A percentile compares a stretch with the other conserved stretches of the same genome.
These are phyloP conservation scores for Tuctoria greenei DNA, from an alignment of 176 grass and related monocot species.

Conservation along the genomic window DNA sequence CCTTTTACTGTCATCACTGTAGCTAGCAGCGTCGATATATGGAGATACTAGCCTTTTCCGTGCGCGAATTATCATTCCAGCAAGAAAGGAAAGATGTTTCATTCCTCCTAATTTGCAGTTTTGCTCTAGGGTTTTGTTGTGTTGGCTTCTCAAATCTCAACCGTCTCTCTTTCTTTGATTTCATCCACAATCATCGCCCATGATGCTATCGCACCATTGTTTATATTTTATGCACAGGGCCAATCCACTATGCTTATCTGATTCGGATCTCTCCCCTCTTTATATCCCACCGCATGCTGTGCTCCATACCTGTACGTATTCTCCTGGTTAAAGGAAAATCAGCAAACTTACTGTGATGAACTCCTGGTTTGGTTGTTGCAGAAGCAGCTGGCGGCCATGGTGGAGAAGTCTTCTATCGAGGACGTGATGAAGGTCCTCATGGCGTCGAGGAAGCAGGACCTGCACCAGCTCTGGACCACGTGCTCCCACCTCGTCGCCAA, in stretches of 20 bases:
- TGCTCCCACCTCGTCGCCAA: constrained; percentile 97
- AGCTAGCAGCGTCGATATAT: too few relatives aligned
- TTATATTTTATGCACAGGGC: constrained; percentile 74
- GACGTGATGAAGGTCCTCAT: constrained; percentile 98
- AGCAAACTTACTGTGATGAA: too few relatives aligned
- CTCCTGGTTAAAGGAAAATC: not conserved
- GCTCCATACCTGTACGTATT: constrained; percentile 34
- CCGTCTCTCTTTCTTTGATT: not conserved
- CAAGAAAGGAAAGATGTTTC: not conserved
- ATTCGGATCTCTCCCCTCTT: constrained; percentile 16
- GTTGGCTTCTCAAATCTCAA: not conserved
- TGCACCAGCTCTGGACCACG: constrained; percentile 89
- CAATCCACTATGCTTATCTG: constrained; percentile 42
- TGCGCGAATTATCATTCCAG: not conserved
- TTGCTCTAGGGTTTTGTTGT: constrained; percentile 45
- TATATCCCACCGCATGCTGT: constrained; percentile 25
- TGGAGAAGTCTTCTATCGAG: constrained; percentile 98
- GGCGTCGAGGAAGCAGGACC: constrained; percentile 92
- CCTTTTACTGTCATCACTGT: too few relatives aligned
- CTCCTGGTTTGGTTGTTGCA: constrained; percentile 27
- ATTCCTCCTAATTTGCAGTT: constrained; percentile 25
- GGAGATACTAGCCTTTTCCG: not conserved
- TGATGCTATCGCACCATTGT: constrained; percentile 48
- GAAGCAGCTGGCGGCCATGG: constrained; percentile 92
- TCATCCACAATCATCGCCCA: constrained; percentile 49